Evolutionary conservation across 2,329 filamentous ascomycete genomes (phyloP).

Genomic region (Aspergillus piperis): DNA sequence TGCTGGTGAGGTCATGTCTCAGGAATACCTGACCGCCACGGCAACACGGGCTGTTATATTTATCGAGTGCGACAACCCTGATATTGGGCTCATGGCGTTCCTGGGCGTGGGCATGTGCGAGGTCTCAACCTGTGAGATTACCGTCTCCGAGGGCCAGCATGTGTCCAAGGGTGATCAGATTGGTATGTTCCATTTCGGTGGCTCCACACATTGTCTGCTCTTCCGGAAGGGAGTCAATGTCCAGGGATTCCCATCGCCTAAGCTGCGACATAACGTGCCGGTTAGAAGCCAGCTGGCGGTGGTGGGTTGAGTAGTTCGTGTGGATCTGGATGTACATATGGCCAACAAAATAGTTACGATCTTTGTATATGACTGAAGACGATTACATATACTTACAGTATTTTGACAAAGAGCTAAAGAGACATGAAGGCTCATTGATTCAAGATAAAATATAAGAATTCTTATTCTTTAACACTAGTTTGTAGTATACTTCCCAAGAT

Average conservation of each 20-base stretch:
- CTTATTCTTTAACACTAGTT: no score
- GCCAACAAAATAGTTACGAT: no score
- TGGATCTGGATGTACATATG: neutral
- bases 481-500: no score
- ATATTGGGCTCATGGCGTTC: constrained; percentile 69
- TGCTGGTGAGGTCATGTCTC: constrained; percentile 43
- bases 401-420: no score
- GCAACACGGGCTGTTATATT: constrained; percentile 71
- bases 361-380: no score
- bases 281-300: constrained; percentile 29
- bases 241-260: constrained; percentile 30
- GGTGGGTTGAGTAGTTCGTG: neutral
- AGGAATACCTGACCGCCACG: constrained; percentile 68
- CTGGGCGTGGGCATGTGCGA: constrained; percentile 76
- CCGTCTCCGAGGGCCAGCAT: constrained; percentile 65
- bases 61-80: constrained; percentile 66
- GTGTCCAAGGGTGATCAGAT: constrained; percentile 70
- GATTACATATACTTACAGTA: no score
- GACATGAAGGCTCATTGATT: no score
- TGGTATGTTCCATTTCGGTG: constrained; percentile 82
- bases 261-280: constrained; percentile 28
- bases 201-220: constrained; percentile 68
- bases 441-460: no score
- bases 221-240: constrained; percentile 50
- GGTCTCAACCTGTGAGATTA: constrained; percentile 72